These are phyloP conservation scores for Boeremia exigua DNA, from an alignment of 2,329 filamentous ascomycete genomes.

Conservation along the genomic window DNA sequence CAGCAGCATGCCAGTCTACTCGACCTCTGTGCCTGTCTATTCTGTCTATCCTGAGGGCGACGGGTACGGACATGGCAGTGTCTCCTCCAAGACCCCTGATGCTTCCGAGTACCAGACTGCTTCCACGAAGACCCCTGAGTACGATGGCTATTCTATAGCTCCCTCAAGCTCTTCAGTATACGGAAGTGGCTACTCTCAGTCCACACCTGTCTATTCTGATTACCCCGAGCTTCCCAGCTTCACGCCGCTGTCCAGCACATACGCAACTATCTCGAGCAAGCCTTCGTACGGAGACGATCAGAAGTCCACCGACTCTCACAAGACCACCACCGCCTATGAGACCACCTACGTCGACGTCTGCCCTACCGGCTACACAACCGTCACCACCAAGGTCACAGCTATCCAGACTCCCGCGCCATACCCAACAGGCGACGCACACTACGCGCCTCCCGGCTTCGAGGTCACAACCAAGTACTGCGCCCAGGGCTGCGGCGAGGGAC, in stretches of 20 bases:
- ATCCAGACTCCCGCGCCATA: slow-evolving; percentile 16
- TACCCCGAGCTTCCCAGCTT: slow-evolving; percentile 18
- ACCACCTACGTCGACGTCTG: slow-evolving; percentile 43
- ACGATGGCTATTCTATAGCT: neutral
- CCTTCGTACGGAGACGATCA: slow-evolving; percentile 11
- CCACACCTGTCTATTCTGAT: slow-evolving; percentile 14
- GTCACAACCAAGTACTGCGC: slow-evolving; percentile 37
- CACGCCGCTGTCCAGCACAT: slow-evolving; percentile 16
- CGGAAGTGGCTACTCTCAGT: neutral
- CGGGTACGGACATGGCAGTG: neutral
- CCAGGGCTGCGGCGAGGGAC: slow-evolving; percentile 30
- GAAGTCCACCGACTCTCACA: slow-evolving; percentile 12
- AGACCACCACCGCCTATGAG: slow-evolving; percentile 31
- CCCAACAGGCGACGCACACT: slow-evolving; percentile 21
- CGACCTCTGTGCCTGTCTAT: slow-evolving; percentile 11
- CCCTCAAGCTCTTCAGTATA: neutral
- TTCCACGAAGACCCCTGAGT: slow-evolving; percentile 1
- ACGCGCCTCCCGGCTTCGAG: slow-evolving; percentile 33
- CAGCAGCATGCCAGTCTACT: slow-evolving; percentile 14
- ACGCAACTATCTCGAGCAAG: slow-evolving; percentile 16
- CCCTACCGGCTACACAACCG: slow-evolving; percentile 43
- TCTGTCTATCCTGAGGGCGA: slow-evolving; percentile 10
- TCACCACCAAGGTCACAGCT: slow-evolving; percentile 26
- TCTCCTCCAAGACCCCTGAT: slow-evolving; percentile 4
- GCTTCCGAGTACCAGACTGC: neutral